These are phyloP conservation scores for Cryptococcus jaspeensis DNA, from an alignment of 1,284 basidiomycete genomes.

Conservation along the genomic window DNA sequence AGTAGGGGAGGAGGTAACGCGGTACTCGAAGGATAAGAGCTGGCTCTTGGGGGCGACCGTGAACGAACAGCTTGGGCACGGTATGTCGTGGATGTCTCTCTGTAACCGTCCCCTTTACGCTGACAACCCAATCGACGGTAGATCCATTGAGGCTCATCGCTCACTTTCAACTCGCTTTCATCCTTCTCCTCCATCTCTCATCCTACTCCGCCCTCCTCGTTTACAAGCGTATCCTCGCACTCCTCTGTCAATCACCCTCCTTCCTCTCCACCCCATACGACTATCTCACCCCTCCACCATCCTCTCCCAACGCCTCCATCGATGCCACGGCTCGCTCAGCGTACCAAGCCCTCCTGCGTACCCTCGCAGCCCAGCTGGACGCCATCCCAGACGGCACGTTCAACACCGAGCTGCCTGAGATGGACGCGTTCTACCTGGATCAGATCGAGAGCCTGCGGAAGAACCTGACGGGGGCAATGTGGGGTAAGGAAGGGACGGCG, in stretches of 20 bases:
- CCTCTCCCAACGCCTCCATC: constrained; percentile 1
- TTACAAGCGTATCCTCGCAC: constrained; percentile 49
- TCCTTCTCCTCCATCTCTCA: constrained; percentile 51
- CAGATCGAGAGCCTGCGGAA: constrained; percentile 41
- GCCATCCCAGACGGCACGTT: constrained; percentile 48
- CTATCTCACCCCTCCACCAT: constrained; percentile 5
- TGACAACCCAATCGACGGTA: constrained; percentile 9
- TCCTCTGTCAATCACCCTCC: constrained; percentile 40
- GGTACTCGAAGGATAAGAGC: constrained; percentile 52
- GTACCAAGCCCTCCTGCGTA: constrained; percentile 31
- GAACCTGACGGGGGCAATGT: constrained; percentile 22
- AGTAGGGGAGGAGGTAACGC: constrained; percentile 49
- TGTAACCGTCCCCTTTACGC: neutral
- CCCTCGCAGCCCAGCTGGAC: constrained; percentile 39
- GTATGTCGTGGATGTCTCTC: constrained; percentile 32
- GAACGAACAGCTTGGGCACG: constrained; percentile 28
- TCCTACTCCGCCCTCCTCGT: constrained; percentile 48
- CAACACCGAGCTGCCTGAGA: constrained; percentile 49
- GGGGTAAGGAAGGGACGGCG: neutral
- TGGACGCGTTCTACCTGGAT: constrained; percentile 47
- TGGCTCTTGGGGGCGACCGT: constrained; percentile 46
- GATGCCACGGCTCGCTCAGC: neutral
- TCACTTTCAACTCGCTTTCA: constrained; percentile 51
- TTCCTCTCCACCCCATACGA: constrained; percentile 17
- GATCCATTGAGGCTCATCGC: constrained; percentile 46